These are phyloP conservation scores for Oryza meridionalis DNA, from an alignment of 176 grass and related monocot genomes.

Conservation along the genomic window DNA sequence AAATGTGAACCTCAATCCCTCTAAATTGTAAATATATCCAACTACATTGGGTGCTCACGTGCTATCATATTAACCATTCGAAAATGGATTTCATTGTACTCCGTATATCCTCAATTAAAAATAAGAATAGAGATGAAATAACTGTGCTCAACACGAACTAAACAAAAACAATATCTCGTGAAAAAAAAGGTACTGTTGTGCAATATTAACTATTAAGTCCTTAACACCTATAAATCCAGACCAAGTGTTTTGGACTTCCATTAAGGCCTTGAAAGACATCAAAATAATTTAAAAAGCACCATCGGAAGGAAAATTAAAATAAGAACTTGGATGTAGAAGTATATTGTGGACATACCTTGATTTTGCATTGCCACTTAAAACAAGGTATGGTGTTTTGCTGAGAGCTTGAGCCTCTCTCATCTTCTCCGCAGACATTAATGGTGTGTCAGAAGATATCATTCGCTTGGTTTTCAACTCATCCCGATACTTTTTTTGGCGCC, in stretches of 20 bases:
- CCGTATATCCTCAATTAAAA: background rate
- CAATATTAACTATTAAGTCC: background rate
- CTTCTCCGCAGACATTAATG: background rate
- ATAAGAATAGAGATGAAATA: background rate
- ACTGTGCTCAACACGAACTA: background rate
- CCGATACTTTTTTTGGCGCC: constrained; percentile 77
- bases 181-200: background rate
- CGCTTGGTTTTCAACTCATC: constrained; percentile 58
- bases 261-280: constrained; percentile 2
- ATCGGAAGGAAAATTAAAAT: constrained; percentile 20
- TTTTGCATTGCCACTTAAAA: constrained; percentile 91
- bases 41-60: background rate
- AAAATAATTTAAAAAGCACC: background rate
- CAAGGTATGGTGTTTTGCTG: constrained; percentile 54
- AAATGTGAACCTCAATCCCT: background rate
- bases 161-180: constrained; percentile 9
- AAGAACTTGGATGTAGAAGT: constrained; percentile 10
- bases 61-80: background rate
- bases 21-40: background rate
- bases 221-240: background rate
- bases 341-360: constrained; percentile 61
- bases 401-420: constrained; percentile 13
- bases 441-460: constrained; percentile 38
- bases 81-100: background rate
- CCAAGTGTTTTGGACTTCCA: background rate